phyloP scores from a whole-genome alignment of 495 filamentous ascomycete species.

The Aspergillus bridgeri region DNA sequence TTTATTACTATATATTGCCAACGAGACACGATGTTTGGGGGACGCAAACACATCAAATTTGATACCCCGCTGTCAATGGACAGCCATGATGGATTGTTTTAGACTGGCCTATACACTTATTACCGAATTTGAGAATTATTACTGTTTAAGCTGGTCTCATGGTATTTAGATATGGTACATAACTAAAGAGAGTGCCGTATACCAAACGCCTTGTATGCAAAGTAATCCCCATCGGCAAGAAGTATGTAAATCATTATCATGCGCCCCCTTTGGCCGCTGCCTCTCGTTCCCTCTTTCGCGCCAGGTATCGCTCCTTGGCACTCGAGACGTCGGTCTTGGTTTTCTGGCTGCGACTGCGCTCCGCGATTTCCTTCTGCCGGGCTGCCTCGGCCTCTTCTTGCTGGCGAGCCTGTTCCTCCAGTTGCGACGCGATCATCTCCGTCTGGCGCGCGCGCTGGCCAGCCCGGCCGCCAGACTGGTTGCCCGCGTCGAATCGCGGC shows the following conservation, averaged over 20 bases:
- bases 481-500: slow-evolving; percentile 25
- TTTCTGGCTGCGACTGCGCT: slow-evolving; percentile 68
- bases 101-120: not conserved
- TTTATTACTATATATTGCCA: not conserved
- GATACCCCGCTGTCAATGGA: not conserved
- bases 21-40: not conserved
- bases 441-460: slow-evolving; percentile 76
- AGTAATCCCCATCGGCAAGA: not conserved
- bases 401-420: slow-evolving; percentile 71
- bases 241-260: not conserved
- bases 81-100: not conserved
- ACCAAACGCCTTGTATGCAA: not conserved
- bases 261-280: slow-evolving; percentile 37
- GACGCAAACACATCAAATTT: too few species aligned
- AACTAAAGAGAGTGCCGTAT: not conserved
- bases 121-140: not conserved
- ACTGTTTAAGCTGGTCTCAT: not conserved
- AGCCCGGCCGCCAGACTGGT: slow-evolving; percentile 42
- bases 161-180: not conserved
- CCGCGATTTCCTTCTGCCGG: slow-evolving; percentile 60
- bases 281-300: slow-evolving; percentile 73
- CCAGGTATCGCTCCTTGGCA: slow-evolving; percentile 83
- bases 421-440: slow-evolving; percentile 69
- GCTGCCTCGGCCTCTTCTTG: slow-evolving; percentile 75
- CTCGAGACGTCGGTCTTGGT: slow-evolving; percentile 78